phyloP scores from a whole-genome alignment of 768 basidiomycete species.

The Calocybe indica region DNA sequence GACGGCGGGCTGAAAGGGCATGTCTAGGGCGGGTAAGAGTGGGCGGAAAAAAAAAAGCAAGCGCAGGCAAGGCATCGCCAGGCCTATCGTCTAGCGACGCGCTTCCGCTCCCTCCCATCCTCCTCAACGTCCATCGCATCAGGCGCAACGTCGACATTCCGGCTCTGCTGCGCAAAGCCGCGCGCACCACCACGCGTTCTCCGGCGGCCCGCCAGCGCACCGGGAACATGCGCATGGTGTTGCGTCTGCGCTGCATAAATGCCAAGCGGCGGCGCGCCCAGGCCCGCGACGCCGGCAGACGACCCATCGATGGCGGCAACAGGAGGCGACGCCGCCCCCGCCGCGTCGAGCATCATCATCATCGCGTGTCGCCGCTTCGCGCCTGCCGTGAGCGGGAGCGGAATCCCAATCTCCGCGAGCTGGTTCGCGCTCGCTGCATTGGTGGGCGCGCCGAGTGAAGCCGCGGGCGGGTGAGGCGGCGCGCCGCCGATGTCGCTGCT shows the following conservation, averaged over 20 bases:
- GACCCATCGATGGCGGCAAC: slow-evolving; percentile 24
- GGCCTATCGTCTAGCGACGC: slow-evolving; percentile 56
- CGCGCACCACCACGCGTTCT: slow-evolving; percentile 49
- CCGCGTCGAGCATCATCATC: slow-evolving; percentile 67
- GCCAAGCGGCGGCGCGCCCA: slow-evolving; percentile 19
- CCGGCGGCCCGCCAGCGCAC: slow-evolving; percentile 29
- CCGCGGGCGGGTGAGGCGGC: slow-evolving; percentile 14
- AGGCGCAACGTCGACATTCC: slow-evolving; percentile 33
- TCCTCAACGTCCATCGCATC: slow-evolving; percentile 76
- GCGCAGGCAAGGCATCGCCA: neutral
- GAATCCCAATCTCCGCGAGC: slow-evolving; percentile 26
- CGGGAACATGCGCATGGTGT: slow-evolving; percentile 11
- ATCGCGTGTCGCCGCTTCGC: slow-evolving; percentile 73
- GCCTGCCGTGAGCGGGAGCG: slow-evolving; percentile 44
- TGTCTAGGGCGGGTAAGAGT: neutral
- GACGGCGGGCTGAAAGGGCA: neutral
- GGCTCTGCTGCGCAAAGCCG: slow-evolving; percentile 24
- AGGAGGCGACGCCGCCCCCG: slow-evolving; percentile 27
- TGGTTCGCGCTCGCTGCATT: slow-evolving; percentile 14
- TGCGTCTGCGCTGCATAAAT: slow-evolving; percentile 14
- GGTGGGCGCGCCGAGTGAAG: slow-evolving; percentile 7
- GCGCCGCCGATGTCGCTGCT: slow-evolving; percentile 17
- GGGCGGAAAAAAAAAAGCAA: neutral
- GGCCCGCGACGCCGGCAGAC: neutral
- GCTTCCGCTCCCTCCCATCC: slow-evolving; percentile 64